phyloP scores from a whole-genome alignment of 306 rosid species.

The Styphnolobium japonicum region DNA sequence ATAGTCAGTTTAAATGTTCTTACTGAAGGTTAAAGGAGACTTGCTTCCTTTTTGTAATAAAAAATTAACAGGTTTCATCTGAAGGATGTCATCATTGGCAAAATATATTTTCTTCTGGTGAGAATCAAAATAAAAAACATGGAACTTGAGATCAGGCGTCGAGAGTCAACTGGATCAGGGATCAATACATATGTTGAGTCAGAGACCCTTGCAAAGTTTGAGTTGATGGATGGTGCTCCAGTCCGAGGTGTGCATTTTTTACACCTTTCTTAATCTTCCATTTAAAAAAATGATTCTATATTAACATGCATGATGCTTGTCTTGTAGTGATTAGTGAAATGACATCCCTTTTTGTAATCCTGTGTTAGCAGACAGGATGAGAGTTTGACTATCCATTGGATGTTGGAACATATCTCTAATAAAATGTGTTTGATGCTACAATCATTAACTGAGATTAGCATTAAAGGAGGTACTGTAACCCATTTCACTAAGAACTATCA shows the following conservation, averaged over 20 bases:
- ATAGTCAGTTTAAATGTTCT: neutral
- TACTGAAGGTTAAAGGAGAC: neutral
- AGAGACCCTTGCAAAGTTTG: constrained; percentile 78
- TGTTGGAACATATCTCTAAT: too few species aligned
- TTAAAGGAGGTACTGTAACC: too few species aligned
- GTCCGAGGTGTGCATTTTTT: constrained; percentile 58
- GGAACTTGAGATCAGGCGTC: constrained; percentile 80
- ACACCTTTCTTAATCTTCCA: neutral
- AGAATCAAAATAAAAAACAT: constrained; percentile 84
- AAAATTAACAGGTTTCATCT: constrained; percentile 63
- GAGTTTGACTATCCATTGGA: neutral
- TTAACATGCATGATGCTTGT: neutral
- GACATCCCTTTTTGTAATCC: too few species aligned
- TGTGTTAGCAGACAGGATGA: neutral
- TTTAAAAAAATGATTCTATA: neutral
- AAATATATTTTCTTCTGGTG: constrained; percentile 75
- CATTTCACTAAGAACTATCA: too few species aligned
- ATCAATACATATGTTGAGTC: constrained; percentile 80
- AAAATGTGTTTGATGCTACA: too few species aligned
- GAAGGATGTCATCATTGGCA: constrained; percentile 76
- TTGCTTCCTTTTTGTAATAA: neutral
- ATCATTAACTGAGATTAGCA: too few species aligned
- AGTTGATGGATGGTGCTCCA: constrained; percentile 89
- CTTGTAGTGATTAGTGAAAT: neutral
- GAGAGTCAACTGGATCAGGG: constrained; percentile 86